Percentiles rank a stretch among this genome's conserved stretches.
Conservation (phyloP, 148 eudicot species). For the Chenopodium formosanum region DNA sequence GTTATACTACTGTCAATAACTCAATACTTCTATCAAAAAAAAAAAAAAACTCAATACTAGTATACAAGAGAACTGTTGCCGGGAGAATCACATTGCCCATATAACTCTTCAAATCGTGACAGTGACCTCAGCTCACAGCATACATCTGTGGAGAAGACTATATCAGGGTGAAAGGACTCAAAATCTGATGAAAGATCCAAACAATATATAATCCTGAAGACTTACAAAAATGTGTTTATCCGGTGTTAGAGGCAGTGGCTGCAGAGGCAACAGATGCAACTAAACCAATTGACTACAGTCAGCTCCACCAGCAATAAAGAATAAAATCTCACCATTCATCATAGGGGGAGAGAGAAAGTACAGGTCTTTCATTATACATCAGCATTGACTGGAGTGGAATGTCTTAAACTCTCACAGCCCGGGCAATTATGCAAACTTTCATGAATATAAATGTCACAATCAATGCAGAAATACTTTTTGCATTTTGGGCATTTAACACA, state of each 20-base stretch:
- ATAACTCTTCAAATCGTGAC: too few species aligned
- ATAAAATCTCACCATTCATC: neutral
- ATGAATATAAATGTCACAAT: constrained; percentile 94
- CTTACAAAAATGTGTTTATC: neutral
- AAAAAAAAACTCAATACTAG: too few species aligned
- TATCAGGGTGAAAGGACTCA: neutral
- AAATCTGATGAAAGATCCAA: neutral
- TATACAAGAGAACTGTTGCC: neutral
- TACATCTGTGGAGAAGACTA: neutral
- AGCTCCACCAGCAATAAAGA: constrained; percentile 4
- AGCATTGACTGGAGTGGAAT: constrained; percentile 39
- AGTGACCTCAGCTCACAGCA: neutral
- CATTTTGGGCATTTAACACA: constrained; percentile 78
- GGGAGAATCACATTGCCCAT: neutral
- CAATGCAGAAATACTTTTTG: constrained; percentile 73
- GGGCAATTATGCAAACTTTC: constrained; percentile 97
- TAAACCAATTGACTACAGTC: neutral
- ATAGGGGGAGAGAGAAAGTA: neutral
- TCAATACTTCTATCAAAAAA: too few species aligned
- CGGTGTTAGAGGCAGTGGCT: neutral
- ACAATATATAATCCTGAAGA: neutral
- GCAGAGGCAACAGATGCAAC: neutral
- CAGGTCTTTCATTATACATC: constrained; percentile 20
- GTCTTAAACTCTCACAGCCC: constrained; percentile 78
- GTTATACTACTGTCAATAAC: too few species aligned